A percentile compares a stretch with the other conserved stretches of the same genome.
Conservation (phyloP, 192 early-diverging fungal species). For the Coemansia reversa region DNA sequence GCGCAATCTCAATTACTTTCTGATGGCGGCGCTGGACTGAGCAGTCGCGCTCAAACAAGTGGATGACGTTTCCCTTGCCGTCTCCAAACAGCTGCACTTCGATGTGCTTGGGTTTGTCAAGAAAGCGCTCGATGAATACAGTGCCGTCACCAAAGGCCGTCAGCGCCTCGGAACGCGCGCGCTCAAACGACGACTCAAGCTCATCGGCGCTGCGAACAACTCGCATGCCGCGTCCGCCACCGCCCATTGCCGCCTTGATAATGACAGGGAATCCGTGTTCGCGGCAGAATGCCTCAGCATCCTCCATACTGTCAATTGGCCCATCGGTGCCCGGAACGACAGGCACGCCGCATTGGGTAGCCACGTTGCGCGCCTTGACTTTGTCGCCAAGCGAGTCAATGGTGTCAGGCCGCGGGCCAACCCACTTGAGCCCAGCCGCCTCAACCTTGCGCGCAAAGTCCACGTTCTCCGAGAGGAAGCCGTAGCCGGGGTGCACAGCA, state of each 20-base stretch:
- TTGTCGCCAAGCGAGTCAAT: constrained; percentile 94
- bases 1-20: constrained; percentile 94
- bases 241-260: constrained; percentile 97
- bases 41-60: constrained; percentile 94
- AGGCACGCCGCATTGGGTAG: constrained; percentile 75
- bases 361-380: constrained; percentile 85
- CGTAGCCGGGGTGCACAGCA: constrained; percentile 96
- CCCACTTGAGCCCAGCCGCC: constrained; percentile 87
- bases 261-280: constrained; percentile 91
- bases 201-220: constrained; percentile 75
- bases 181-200: constrained; percentile 77
- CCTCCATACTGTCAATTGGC: constrained; percentile 63
- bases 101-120: constrained; percentile 91
- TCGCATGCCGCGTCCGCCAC: constrained; percentile 96
- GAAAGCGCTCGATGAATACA: constrained; percentile 91
- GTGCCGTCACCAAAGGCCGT: constrained; percentile 95
- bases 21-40: constrained; percentile 97
- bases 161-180: constrained; percentile 84
- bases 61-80: constrained; percentile 80
- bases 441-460: constrained; percentile 87
- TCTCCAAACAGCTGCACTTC: constrained; percentile 96
- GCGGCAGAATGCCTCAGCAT: constrained; percentile 72
- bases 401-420: constrained; percentile 79
- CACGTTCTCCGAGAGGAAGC: constrained; percentile 93
- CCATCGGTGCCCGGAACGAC: constrained; percentile 94